These are phyloP conservation scores for Paraphaeosphaeria minitans DNA, from an alignment of 2,329 filamentous ascomycete genomes.

Conservation along the genomic window DNA sequence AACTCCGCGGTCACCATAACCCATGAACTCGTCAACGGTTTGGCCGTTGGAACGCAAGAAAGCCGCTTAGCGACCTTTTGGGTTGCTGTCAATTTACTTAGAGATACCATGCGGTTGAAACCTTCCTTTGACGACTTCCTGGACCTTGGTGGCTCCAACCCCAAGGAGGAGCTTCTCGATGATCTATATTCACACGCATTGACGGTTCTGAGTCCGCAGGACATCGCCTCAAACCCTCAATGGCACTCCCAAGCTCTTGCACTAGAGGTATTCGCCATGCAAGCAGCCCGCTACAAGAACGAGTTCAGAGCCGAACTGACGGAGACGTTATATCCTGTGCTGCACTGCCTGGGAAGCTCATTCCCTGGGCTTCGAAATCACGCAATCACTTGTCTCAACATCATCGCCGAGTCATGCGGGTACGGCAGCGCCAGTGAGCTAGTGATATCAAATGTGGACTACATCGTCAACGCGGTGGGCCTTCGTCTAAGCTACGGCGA, in stretches of 20 bases:
- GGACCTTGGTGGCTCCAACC: conserved; percentile 51
- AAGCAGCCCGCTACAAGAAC: conserved; percentile 68
- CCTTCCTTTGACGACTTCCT: conserved; percentile 70
- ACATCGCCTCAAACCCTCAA: conserved; percentile 53
- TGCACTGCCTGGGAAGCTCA: conserved; percentile 80
- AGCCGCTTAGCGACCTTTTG: conserved; percentile 75
- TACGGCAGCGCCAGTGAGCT: conserved; percentile 77
- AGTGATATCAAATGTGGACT: conserved; percentile 91
- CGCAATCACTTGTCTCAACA: conserved; percentile 81
- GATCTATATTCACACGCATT: conserved; percentile 75
- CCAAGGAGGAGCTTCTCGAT: conserved; percentile 50
- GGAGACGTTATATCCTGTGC: conserved; percentile 88
- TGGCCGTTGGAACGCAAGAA: conserved; percentile 63
- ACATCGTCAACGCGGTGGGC: conserved; percentile 91
- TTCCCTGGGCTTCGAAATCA: conserved; percentile 73
- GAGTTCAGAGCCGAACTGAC: conserved; percentile 85
- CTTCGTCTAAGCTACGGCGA: conserved; percentile 90
- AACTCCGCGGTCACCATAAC: conserved; percentile 58
- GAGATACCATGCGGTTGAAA: conserved; percentile 58
- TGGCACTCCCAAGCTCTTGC: conserved; percentile 80
- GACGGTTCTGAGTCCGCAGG: conserved; percentile 58
- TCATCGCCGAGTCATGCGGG: conserved; percentile 74
- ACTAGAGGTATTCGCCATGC: conserved; percentile 78
- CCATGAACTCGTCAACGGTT: conserved; percentile 67
- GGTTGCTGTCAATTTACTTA: conserved; percentile 75